A percentile compares a stretch with the other conserved stretches of the same genome.
These are phyloP conservation scores for Pseudocercospora musae DNA, from an alignment of 2,329 filamentous ascomycete species.

Conservation along the genomic window DNA sequence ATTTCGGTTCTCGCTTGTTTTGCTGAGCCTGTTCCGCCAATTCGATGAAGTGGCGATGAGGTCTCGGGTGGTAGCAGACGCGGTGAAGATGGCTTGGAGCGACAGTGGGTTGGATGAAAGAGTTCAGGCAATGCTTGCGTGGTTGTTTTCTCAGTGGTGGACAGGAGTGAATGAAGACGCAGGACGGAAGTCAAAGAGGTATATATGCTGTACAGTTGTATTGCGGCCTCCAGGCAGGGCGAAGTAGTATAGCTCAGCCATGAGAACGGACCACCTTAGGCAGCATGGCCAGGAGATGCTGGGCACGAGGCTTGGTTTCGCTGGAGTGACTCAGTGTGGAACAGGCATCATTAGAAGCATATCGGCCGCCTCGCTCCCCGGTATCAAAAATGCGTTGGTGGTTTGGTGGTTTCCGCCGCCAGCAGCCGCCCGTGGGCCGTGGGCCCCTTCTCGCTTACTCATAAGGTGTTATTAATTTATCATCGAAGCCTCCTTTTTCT, in stretches of 20 bases:
- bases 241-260: not conserved
- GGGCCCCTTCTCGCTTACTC: too few species aligned
- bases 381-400: not conserved
- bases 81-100: not conserved
- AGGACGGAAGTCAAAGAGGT: not conserved
- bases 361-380: not conserved
- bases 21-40: not conserved
- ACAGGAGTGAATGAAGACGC: not conserved
- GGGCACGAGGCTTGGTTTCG: not conserved
- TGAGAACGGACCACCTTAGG: not conserved
- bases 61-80: not conserved
- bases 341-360: not conserved
- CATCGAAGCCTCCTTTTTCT: not conserved
- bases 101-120: not conserved
- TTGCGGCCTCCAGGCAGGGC: slow-evolving; percentile 5
- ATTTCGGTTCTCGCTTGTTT: not conserved
- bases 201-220: not conserved
- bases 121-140: not conserved
- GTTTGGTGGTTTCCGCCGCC: not conserved
- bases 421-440: not conserved
- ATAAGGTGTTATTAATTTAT: too few species aligned
- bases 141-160: not conserved
- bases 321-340: not conserved
- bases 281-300: slow-evolving; percentile 2
- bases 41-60: not conserved